Percentiles rank a stretch among this genome's conserved stretches.
These are phyloP conservation scores for Phialophora chinensis DNA, from an alignment of 2,329 filamentous ascomycete species.

Conservation along the genomic window DNA sequence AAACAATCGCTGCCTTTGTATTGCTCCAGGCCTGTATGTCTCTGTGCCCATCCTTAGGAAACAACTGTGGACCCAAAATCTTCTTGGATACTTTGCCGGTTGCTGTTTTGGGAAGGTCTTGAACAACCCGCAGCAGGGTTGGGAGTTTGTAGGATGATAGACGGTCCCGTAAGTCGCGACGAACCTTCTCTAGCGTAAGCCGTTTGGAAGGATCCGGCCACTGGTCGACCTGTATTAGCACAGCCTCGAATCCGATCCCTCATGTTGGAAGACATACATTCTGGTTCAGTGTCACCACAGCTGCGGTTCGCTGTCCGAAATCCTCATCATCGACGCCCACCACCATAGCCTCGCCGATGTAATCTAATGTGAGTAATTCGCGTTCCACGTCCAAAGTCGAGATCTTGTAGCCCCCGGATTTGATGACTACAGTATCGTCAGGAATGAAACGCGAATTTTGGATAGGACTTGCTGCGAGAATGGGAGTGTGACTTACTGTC, in stretches of 20 bases:
- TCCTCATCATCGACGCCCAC: slow-evolving; percentile 56
- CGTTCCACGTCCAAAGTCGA: slow-evolving; percentile 57
- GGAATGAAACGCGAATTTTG: not conserved
- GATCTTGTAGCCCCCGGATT: slow-evolving; percentile 58
- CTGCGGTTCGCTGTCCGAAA: slow-evolving; percentile 55
- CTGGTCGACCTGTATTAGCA: not conserved
- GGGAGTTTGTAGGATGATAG: slow-evolving; percentile 56
- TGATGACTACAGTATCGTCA: slow-evolving; percentile 46
- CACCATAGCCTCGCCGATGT: slow-evolving; percentile 55
- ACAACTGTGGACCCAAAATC: slow-evolving; percentile 46
- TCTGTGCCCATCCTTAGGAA: slow-evolving; percentile 46
- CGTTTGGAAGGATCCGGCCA: not conserved
- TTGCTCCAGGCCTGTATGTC: slow-evolving; percentile 44
- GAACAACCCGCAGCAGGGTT: slow-evolving; percentile 50
- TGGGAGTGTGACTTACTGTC: slow-evolving; percentile 42
- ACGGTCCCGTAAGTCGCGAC: slow-evolving; percentile 49
- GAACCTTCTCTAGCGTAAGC: slow-evolving; percentile 48
- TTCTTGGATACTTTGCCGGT: slow-evolving; percentile 59
- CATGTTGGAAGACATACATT: slow-evolving; percentile 3
- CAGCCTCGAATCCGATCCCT: too few relatives aligned
- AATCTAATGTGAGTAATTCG: slow-evolving; percentile 52
- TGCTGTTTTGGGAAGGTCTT: slow-evolving; percentile 54
- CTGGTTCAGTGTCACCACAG: slow-evolving; percentile 43
- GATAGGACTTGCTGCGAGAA: not conserved
- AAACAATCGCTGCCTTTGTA: too few relatives aligned